A percentile compares a stretch with the other conserved stretches of the same genome.
phyloP scores from a whole-genome alignment of 129 eudicot species.

The Centaurea solstitialis region DNA sequence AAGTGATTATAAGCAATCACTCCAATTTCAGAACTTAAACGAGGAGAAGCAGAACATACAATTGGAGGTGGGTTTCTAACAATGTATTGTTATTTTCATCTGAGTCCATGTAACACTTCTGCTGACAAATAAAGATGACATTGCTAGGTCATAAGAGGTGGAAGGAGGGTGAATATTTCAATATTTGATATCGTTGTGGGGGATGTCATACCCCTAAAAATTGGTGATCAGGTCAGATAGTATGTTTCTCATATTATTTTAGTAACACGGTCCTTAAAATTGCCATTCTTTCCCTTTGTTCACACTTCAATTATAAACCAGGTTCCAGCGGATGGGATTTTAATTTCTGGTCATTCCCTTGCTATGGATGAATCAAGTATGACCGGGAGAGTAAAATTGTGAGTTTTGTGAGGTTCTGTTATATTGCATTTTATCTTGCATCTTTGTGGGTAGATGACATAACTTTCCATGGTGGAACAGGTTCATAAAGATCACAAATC shows the following conservation, averaged over 20 bases:
- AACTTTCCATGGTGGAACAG: constrained; percentile 35
- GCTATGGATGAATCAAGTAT: constrained; percentile 94
- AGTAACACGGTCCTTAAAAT: constrained; percentile 1
- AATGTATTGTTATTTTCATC: background rate
- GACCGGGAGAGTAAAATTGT: constrained; percentile 99
- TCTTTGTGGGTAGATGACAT: constrained; percentile 2
- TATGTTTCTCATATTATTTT: background rate
- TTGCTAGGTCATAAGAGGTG: constrained; percentile 77
- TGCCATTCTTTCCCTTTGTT: constrained; percentile 8
- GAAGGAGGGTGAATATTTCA: constrained; percentile 69
- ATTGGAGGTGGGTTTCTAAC: constrained; percentile 65
- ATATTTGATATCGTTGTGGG: constrained; percentile 96
- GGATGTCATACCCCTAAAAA: constrained; percentile 87
- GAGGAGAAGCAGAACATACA: constrained; percentile 97
- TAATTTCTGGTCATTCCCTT: constrained; percentile 85
- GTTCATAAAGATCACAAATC: constrained; percentile 70
- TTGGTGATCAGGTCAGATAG: constrained; percentile 83
- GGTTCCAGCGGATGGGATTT: constrained; percentile 96
- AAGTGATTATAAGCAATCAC: constrained; percentile 92
- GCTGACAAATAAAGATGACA: constrained; percentile 19
- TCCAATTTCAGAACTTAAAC: constrained; percentile 74
- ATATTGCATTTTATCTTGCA: background rate
- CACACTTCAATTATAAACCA: constrained; percentile 24
- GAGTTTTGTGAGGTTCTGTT: constrained; percentile 14
- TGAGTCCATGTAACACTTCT: background rate